Evolutionary conservation across 2,329 filamentous ascomycete genomes (phyloP).

Genomic region (Colletotrichum higginsianum): DNA sequence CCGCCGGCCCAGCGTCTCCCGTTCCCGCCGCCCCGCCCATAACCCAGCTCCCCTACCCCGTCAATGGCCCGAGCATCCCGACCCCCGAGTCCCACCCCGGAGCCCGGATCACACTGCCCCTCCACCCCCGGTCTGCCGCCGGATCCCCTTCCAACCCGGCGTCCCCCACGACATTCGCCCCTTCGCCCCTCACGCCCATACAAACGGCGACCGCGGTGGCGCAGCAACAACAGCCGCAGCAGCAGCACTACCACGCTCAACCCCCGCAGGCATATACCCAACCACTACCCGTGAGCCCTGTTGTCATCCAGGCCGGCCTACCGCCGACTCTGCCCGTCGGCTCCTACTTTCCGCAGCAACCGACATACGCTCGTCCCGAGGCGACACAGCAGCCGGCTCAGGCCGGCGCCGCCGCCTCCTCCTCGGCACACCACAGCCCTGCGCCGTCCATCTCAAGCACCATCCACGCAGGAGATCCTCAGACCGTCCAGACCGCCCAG

Average conservation of each 20-base stretch:
- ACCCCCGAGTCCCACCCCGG: background rate
- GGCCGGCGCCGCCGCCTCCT: background rate
- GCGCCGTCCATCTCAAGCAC: constrained; percentile 17
- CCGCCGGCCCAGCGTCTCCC: background rate
- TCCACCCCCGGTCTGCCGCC: constrained; percentile 8
- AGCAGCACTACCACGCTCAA: background rate
- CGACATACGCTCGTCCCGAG: constrained; percentile 26
- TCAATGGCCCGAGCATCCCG: constrained; percentile 13
- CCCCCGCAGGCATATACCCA: constrained; percentile 5
- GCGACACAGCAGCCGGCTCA: background rate
- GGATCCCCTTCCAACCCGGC: background rate
- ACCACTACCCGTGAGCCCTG: constrained; percentile 11
- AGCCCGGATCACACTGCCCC: constrained; percentile 16
- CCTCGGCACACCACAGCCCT: constrained; percentile 25
- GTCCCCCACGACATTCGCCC: background rate
- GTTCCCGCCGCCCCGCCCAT: background rate
- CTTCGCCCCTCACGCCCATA: background rate
- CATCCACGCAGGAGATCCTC: background rate
- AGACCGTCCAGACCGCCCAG: background rate
- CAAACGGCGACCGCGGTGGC: background rate
- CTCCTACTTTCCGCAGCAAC: constrained; percentile 39
- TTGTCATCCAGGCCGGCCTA: constrained; percentile 25
- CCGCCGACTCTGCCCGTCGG: constrained; percentile 26
- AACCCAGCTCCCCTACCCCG: constrained; percentile 22
- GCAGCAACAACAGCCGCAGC: background rate